A percentile compares a stretch with the other conserved stretches of the same genome.
Evolutionary conservation across 2,329 filamentous ascomycete genomes (phyloP).

Genomic region (Aureobasidium sp.): DNA sequence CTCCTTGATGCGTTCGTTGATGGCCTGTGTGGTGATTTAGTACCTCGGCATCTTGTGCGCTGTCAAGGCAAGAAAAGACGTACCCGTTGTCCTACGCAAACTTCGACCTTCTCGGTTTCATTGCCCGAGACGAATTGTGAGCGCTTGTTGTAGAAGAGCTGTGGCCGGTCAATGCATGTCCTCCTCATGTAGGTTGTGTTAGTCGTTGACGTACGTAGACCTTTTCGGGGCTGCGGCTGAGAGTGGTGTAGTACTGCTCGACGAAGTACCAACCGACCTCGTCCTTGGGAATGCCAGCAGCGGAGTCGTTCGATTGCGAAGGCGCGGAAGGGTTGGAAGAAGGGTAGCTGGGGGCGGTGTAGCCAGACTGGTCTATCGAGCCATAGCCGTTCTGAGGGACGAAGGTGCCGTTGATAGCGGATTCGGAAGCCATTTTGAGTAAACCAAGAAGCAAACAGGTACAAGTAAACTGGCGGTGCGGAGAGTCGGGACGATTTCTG

Average conservation of each 20-base stretch:
- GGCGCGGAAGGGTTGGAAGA: constrained; percentile 22
- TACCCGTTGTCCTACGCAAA: constrained; percentile 83
- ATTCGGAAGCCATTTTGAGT: constrained; percentile 34
- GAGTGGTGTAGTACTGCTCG: constrained; percentile 96
- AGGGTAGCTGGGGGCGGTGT: constrained; percentile 23
- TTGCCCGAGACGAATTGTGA: constrained; percentile 91
- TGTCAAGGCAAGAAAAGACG: constrained; percentile 28
- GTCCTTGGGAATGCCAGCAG: constrained; percentile 61
- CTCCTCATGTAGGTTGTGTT: not conserved
- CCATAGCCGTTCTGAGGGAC: constrained; percentile 36
- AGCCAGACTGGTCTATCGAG: constrained; percentile 28
- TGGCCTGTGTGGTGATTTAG: constrained; percentile 52
- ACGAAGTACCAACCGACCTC: constrained; percentile 99
- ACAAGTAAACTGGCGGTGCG: not conserved
- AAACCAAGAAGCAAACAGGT: constrained; percentile 9
- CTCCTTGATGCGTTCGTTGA: constrained; percentile 88
- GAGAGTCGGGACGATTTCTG: not conserved
- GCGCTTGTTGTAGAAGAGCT: constrained; percentile 91
- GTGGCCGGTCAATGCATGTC: constrained; percentile 5
- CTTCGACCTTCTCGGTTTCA: constrained; percentile 80
- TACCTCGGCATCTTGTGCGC: not conserved
- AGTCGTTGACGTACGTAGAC: constrained; percentile 54
- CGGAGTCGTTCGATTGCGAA: constrained; percentile 20
- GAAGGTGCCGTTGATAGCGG: constrained; percentile 43
- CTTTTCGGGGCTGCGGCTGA: constrained; percentile 90